Conservation (phyloP, 371 early-diverging fungal genomes). For the Entomophthora muscae region DNA sequence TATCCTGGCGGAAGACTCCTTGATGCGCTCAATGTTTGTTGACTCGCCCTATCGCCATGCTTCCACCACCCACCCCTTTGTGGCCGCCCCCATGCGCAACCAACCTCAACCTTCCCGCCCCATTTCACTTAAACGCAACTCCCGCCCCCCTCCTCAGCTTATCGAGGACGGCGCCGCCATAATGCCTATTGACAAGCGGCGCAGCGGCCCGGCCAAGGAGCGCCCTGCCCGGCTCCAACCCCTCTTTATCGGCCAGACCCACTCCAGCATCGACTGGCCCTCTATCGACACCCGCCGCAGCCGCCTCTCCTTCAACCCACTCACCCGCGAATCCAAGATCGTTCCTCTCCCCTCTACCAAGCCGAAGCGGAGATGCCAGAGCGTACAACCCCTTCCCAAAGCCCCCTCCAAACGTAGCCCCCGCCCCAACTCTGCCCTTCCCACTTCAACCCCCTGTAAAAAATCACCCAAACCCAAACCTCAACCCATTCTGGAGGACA, state of each 20-base stretch:
- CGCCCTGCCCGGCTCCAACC: not conserved
- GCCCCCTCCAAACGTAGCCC: no score
- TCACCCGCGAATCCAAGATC: not conserved
- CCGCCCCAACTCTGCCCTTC: no score
- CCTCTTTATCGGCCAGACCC: not conserved
- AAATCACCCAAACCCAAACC: not conserved
- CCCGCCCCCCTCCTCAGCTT: not conserved
- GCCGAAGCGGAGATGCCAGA: no score
- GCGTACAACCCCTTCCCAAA: no score
- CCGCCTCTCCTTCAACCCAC: not conserved
- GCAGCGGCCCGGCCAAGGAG: not conserved
- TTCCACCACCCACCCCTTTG: not conserved
- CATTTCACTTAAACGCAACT: not conserved
- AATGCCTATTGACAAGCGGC: not conserved
- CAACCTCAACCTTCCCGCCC: not conserved
- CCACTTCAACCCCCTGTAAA: no score
- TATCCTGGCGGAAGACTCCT: not conserved
- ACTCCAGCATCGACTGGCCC: not conserved
- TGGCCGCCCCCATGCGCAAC: not conserved
- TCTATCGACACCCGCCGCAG: not conserved
- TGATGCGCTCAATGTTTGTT: not conserved
- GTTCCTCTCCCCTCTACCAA: not conserved
- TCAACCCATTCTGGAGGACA: not conserved
- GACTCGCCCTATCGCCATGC: not conserved
- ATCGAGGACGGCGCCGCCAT: not conserved